Base-by-base conservation (phyloP, 257 asterid genomes). In the Ajuga chamaepitys region DNA sequence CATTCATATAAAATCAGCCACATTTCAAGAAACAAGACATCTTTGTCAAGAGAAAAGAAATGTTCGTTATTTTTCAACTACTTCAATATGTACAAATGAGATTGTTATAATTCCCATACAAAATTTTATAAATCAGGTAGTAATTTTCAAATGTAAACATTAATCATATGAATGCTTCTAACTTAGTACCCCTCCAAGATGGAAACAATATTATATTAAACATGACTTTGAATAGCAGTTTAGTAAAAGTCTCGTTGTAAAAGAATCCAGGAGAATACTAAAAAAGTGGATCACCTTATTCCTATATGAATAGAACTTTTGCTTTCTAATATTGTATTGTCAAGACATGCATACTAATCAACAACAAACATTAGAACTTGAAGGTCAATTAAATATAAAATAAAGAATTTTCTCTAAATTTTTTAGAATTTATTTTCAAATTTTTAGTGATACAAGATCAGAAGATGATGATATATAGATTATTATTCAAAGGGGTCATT, bases 241-340 rank as follows among this genome's bases (percentile, higher is more conserved):
- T 16, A 54, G 55, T 21, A 35, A 58, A 50, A 35, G 32, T 58
- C 71, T 21, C 56, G 56, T n/a, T n/a, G 24, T 38, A 14, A 47
- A 9, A 73, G 13, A 42, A 62, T n/a, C 57, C 70, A 51, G 58
- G 51, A 58, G n/a, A n/a, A n/a, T n/a, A n/a, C 34, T 30, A 42
- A 7, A 25, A 45, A 61, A 68, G 66, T 6, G 20, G n/a, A n/a
- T 67, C 77, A 87, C 98, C 98, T 85, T 95, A 74, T 89, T 80
- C 77, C 98, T 86, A 66, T 89, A 92, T 18, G 98, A 93, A 78
- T 93, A 89, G 75, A 93, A 93, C 72, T 89, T 96, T 93, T 93
- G 84, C 98, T 75, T 35, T 96, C 97, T 68, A 93, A 72, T 74
- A 93, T 89, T 50, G 95, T 87, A 57, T 89, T 89, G 70, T 89